Evolutionary conservation across 2,329 filamentous ascomycete genomes (phyloP).

Genomic region (Chaetoscypha palmicola): DNA sequence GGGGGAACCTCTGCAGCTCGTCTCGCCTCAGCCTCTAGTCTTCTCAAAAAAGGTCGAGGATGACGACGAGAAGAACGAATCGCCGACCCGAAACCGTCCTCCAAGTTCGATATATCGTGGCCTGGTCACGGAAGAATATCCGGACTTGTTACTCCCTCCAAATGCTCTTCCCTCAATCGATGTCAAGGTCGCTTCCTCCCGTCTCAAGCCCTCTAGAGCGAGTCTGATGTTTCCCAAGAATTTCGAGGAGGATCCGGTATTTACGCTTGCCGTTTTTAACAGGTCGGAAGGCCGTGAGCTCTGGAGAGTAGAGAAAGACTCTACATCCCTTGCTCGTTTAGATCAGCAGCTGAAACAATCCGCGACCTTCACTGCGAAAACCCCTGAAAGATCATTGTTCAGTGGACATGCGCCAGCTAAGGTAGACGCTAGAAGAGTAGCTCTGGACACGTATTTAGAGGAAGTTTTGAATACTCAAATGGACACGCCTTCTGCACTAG

Average conservation of each 20-base stretch:
- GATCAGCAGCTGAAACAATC: conserved; percentile 75
- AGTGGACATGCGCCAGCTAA: conserved; percentile 89
- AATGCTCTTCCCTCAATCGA: conserved; percentile 82
- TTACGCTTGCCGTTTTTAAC: conserved; percentile 79
- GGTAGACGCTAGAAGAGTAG: conserved; percentile 75
- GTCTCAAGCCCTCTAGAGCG: conserved; percentile 85
- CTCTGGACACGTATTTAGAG: conserved; percentile 80
- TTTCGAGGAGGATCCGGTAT: conserved; percentile 86
- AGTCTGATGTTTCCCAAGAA: conserved; percentile 76
- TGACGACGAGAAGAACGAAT: conserved; percentile 20
- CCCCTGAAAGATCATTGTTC: conserved; percentile 82
- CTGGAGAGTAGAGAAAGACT: conserved; percentile 93
- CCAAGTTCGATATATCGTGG: conserved; percentile 61
- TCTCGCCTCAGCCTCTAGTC: conserved; percentile 37
- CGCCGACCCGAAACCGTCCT: conserved; percentile 26
- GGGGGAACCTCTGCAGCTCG: conserved; percentile 30
- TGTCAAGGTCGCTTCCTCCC: conserved; percentile 83
- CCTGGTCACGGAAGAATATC: conserved; percentile 77
- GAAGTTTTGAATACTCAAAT: conserved; percentile 76
- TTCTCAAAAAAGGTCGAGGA: conserved; percentile 33
- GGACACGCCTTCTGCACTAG: conserved; percentile 66
- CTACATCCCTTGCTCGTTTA: conserved; percentile 69
- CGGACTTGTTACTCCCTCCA: conserved; percentile 76
- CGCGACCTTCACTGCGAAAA: conserved; percentile 62
- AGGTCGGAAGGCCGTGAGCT: conserved; percentile 71